Percentiles rank a stretch among this genome's conserved stretches.
These are phyloP conservation scores for Anisodus tanguticus DNA, from an alignment of 257 asterid species.

Conservation along the genomic window DNA sequence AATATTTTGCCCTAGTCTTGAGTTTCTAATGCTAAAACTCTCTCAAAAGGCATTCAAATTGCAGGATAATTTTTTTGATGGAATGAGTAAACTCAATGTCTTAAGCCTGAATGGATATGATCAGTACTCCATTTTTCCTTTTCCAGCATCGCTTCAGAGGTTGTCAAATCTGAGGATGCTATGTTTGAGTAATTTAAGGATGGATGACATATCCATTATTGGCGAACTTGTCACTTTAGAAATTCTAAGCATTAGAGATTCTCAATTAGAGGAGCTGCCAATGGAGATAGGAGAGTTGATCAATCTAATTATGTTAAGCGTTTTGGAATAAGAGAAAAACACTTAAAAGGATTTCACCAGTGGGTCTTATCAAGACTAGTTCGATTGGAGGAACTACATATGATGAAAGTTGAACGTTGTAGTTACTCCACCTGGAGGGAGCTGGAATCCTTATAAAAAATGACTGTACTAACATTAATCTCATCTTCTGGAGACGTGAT, in stretches of 20 bases:
- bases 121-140: too few species aligned
- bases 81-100: conserved; percentile 30
- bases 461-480: conserved; percentile 11
- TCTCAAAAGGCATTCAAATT: neutral
- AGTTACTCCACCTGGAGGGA: conserved; percentile 13
- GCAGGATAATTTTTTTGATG: neutral
- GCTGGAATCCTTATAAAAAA: neutral
- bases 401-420: neutral
- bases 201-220: conserved; percentile 31
- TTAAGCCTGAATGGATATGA: neutral
- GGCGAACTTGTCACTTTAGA: conserved; percentile 29
- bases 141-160: neutral
- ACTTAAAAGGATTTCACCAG: conserved; percentile 20
- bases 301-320: conserved; percentile 32
- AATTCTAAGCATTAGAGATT: conserved; percentile 34
- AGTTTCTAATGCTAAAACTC: conserved; percentile 27
- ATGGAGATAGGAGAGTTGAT: conserved; percentile 27
- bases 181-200: conserved; percentile 13
- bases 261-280: conserved; percentile 26
- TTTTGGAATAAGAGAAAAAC: neutral
- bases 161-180: conserved; percentile 33
- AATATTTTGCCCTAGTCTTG: conserved; percentile 26
- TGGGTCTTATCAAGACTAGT: conserved; percentile 30
- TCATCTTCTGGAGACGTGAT: neutral
- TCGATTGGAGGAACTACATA: conserved; percentile 34